phyloP scores from a whole-genome alignment of 1,284 basidiomycete genomes.

The Boletellus dicymbophilus region DNA sequence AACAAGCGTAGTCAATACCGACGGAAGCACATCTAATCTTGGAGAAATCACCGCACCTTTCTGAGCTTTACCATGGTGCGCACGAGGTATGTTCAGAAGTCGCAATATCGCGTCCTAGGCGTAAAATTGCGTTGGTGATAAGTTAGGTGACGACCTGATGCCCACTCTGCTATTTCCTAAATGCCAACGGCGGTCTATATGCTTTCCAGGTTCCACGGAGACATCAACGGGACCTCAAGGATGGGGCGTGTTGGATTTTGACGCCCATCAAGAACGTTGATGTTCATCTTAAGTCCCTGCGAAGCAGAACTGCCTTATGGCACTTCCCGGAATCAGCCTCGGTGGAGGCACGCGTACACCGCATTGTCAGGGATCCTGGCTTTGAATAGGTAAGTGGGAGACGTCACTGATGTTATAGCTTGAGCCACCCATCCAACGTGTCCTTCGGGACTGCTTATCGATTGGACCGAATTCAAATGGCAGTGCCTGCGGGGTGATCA shows the following conservation, averaged over 20 bases:
- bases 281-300: background rate
- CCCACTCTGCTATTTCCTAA: slow-evolving; percentile 1
- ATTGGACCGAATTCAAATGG: slow-evolving; percentile 15
- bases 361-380: slow-evolving; percentile 17
- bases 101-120: background rate
- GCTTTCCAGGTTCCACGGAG: background rate
- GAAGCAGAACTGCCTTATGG: slow-evolving; percentile 5
- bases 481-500: slow-evolving; percentile 1
- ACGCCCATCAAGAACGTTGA: slow-evolving; percentile 11
- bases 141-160: slow-evolving; percentile 1
- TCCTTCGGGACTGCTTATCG: slow-evolving; percentile 1
- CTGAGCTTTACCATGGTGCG: slow-evolving; percentile 3
- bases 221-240: slow-evolving; percentile 13
- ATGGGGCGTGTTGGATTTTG: slow-evolving; percentile 6
- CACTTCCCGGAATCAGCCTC: background rate
- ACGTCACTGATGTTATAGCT: slow-evolving; percentile 1
- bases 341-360: slow-evolving; percentile 6
- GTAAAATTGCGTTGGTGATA: background rate
- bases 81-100: slow-evolving; percentile 2
- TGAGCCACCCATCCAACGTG: slow-evolving; percentile 18
- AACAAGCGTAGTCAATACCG: slow-evolving; percentile 9
- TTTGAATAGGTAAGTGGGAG: background rate
- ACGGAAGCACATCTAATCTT: background rate
- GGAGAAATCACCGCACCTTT: slow-evolving; percentile 14
- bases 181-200: slow-evolving; percentile 18